Evolutionary conservation across 371 early-diverging fungal species (phyloP), one percentile per base, ranked within the genome.

Genomic region (Actinomortierella wolfii): DNA sequence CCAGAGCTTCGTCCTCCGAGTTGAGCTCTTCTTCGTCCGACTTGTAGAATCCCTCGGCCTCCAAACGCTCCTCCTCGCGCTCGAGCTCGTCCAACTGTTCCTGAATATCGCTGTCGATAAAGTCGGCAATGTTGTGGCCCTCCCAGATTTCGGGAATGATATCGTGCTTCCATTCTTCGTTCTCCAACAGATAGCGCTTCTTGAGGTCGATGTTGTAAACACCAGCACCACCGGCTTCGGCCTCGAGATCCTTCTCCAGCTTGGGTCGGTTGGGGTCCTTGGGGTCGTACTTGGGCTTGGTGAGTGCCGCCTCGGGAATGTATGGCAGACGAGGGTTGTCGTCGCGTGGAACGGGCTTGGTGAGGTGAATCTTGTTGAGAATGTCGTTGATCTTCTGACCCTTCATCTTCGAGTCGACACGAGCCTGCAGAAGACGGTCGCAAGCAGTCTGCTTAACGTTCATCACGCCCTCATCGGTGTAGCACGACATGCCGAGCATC

Each of bases 51-150:
- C 98, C 99, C 81, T 95, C 93, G 40, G 90, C 89, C 34, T 87
- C 90, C 42, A 97, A 81, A 54, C 89, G 81, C 80, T 97, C 98
- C 83, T 98, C 99, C 79, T 99, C 99, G 63, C 92, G 87, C 80
- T 99, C 99, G 53, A 99, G 85, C 59, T 92, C 95, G 41, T 92
- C 93, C 69, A 99, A 83, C 69, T 93, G 93, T 79, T 92, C 94
- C 77, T 93, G 96, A 78, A 99, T 98, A 18, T 99, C 98, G 45
- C 95, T 86, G 85, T 99, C 99, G 76, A 99, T 84, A 80, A 98
- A 99, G 86, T 99, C 99, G 41, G 96, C 94, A 43, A 99, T 90
- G 83, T 99, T 99, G 86, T 97, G 97, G 73, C 99, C 99, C 76
- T 99, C 94, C 88, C 95, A 90, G 81, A 99, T 95, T 83, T 99